A percentile compares a stretch with the other conserved stretches of the same genome.
These are phyloP conservation scores for Xylaria sp. DNA, from an alignment of 2,329 filamentous ascomycete genomes.

Conservation along the genomic window DNA sequence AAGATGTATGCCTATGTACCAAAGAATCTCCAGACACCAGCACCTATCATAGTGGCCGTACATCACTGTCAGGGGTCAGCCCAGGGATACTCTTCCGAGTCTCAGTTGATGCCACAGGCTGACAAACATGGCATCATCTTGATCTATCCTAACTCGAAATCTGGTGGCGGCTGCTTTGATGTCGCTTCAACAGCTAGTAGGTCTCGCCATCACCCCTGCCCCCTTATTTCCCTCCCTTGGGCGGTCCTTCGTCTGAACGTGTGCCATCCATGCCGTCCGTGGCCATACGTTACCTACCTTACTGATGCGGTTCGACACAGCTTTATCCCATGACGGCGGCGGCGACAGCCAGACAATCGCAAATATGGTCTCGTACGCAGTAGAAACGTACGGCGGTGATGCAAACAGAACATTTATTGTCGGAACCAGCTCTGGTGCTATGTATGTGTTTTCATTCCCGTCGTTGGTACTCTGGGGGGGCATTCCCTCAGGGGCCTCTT, in stretches of 20 bases:
- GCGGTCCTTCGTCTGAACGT: background rate
- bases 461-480: background rate
- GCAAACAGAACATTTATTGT: constrained; percentile 32
- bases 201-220: constrained; percentile 5
- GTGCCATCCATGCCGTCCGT: background rate
- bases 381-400: constrained; percentile 39
- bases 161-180: constrained; percentile 58
- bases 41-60: constrained; percentile 54
- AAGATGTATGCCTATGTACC: constrained; percentile 41
- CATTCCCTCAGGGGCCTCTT: no score
- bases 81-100: constrained; percentile 52
- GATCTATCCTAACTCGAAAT: constrained; percentile 49
- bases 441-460: constrained; percentile 12
- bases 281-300: background rate
- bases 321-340: constrained; percentile 41
- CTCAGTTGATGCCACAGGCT: constrained; percentile 55
- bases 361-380: constrained; percentile 42
- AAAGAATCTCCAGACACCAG: constrained; percentile 36
- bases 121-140: constrained; percentile 59
- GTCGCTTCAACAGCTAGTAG: constrained; percentile 52
- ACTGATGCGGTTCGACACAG: constrained; percentile 12
- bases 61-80: constrained; percentile 61
- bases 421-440: constrained; percentile 38
- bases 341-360: constrained; percentile 44
- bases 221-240: background rate